Evolutionary conservation across 1,284 basidiomycete species (phyloP), one percentile per base, ranked within the genome.

Genomic region (Naganishia sp.): DNA sequence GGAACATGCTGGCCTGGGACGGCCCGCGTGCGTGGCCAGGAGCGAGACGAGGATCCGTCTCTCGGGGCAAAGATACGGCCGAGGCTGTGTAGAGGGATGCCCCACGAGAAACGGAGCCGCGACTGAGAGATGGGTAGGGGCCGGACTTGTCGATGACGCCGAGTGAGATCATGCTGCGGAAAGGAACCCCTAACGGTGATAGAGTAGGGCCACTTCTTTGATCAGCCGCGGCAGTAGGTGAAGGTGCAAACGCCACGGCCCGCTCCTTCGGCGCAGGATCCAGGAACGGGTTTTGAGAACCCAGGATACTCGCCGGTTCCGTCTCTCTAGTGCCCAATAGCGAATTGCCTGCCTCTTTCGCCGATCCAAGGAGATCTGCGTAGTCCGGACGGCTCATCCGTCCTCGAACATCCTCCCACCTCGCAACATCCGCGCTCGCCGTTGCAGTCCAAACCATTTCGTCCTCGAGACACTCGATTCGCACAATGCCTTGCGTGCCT

Each of bases 381-480:
- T 25, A 25, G 28, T 39, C 9, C 53, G 53, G 31, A 42, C 42
- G 42, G 3, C 3, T 23, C 23, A 11, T 11, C 39, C 36, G 23
- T 39, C 65, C 28, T 0, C 79, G 81, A 1, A 84, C 81, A 65
- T 85, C 84, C 31, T 82, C 83, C 95, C 95, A 99, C 33, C 93
- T 84, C 72, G 84, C 87, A 70, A 97, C 84, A 69, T 84, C 88
- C 7, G 92, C 90, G 63, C 84, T 86, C 2, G 90, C 88, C 0
- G 94, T 89, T 0, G 94, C 92, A 0, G 94, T 92, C 94, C 94
- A 99, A 2, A 99, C 83, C 53, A 89, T 84, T 57, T 87, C 84
- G 75, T 97, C 90, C 74, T 95, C 92, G 80, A 92, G 86, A 0
- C 86, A 88, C 15, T 89, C 85, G 68, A 98, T 89, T 75, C 88